Evolutionary conservation across 2,329 filamentous ascomycete species (phyloP).

Genomic region (Diaporthe vexans): DNA sequence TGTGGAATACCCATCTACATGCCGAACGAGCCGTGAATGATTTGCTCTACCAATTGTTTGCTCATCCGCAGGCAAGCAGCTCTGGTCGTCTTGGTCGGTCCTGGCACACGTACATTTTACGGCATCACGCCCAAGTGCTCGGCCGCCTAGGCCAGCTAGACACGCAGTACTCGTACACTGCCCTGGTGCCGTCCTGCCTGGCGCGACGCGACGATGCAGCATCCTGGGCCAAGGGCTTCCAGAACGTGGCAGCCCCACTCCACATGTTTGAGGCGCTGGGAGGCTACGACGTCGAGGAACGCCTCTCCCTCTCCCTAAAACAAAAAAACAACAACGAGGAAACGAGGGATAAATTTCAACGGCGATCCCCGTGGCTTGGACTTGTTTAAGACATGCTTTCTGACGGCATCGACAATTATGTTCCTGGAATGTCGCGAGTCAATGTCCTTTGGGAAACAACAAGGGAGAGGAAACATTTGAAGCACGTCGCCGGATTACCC

Average conservation of each 20-base stretch:
- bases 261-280: constrained; percentile 28
- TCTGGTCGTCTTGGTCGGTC: constrained; percentile 2
- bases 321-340: constrained; percentile 4
- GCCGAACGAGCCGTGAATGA: background rate
- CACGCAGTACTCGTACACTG: background rate
- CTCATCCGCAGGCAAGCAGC: background rate
- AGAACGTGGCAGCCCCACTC: constrained; percentile 25
- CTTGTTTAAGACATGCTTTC: constrained; percentile 20
- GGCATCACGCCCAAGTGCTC: background rate
- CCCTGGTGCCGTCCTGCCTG: background rate
- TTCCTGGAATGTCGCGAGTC: constrained; percentile 27
- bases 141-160: background rate
- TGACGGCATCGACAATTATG: background rate
- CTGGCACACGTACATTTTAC: background rate
- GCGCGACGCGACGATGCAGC: background rate
- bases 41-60: background rate
- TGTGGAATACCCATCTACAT: background rate
- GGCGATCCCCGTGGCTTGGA: constrained; percentile 24
- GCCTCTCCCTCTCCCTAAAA: background rate
- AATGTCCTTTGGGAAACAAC: constrained; percentile 1
- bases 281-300: constrained; percentile 8
- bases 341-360: constrained; percentile 4
- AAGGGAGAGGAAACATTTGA: constrained; percentile 3
- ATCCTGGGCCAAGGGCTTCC: constrained; percentile 13
- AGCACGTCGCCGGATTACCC: constrained; percentile 6